Evolutionary conservation across 495 filamentous ascomycete species (phyloP), one percentile per base, ranked within the genome.

Genomic region (Penicillium parvum): DNA sequence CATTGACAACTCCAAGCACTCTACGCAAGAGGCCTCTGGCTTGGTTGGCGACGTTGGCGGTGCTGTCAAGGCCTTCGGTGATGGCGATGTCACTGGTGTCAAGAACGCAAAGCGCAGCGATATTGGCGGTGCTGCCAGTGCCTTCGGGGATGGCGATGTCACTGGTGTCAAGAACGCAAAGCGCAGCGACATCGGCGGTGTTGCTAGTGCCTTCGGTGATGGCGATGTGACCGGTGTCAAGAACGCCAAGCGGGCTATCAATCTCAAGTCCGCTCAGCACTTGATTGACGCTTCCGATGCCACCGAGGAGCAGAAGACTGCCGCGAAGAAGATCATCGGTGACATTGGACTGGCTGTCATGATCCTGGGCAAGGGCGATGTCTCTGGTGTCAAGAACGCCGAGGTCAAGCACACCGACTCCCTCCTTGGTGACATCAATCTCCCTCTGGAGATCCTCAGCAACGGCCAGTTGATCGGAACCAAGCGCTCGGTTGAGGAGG

Each of bases 101-200:
- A 38, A 25, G 23, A 20, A 37, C 17, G 35, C 26, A 7, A 35
- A 45, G 32, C 42, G 30, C 9, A 9, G 25, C 11, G 17, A 39
- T 14, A 5, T 37, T 17, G 34, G 17, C n/a, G 18, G 26, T 16
- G 33, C 5, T 23, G 7, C 25, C 26, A 23, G 16, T 18, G 35
- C 12, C 12, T 4, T 19, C 7, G 16, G 35, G 10, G 6, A 26
- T 15, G 34, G 33, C 15, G 25, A 25, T 18, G 10, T 15, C 18
- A 19, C 35, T 10, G 36, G 21, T 23, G 21, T 33, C 8, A 40
- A 28, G 26, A 34, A 33, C 10, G 23, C 32, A 1, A 49, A 43
- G 26, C 32, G 38, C 16, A 20, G 12, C 10, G 19, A 43, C n/a
- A 12, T 34, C 18, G 29, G 20, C 7, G 40, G 3, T 7, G 29